phyloP scores from a whole-genome alignment of 306 rosid species.

The Hylodesmum podocarpum region DNA sequence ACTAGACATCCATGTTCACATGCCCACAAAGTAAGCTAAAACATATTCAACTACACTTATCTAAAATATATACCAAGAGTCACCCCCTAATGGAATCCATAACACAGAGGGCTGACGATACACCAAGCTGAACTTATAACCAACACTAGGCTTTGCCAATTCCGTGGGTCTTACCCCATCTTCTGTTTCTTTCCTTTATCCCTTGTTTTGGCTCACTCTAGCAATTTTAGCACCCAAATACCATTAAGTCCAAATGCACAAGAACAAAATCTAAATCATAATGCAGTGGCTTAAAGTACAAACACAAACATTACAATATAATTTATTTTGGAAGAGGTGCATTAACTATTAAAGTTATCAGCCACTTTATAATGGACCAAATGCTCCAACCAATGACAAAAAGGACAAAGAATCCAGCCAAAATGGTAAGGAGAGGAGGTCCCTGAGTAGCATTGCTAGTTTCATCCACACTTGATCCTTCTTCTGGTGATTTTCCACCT shows the following conservation, averaged over 20 bases:
- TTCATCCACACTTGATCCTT: slow-evolving; percentile 31
- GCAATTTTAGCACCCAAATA: background rate
- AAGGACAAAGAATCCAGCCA: slow-evolving; percentile 61
- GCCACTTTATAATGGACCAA: slow-evolving; percentile 48
- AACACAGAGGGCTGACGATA: background rate
- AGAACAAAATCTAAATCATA: background rate
- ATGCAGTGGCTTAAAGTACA: background rate
- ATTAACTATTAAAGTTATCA: slow-evolving; percentile 48
- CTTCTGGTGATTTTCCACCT: slow-evolving; percentile 30
- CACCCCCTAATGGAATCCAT: background rate
- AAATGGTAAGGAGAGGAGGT: slow-evolving; percentile 77
- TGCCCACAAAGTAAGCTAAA: background rate
- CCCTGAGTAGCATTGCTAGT: slow-evolving; percentile 41
- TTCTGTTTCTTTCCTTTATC: background rate
- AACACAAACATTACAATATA: background rate
- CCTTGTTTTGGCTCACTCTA: background rate
- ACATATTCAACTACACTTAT: background rate
- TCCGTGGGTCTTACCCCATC: background rate
- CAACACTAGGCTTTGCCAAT: background rate
- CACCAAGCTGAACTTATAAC: background rate
- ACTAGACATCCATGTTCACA: background rate
- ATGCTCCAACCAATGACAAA: slow-evolving; percentile 46
- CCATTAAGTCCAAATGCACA: background rate
- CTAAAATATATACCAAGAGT: background rate
- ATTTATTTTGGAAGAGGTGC: slow-evolving; percentile 39